Conservation (phyloP, 169 alveolate species). For the Plasmodium inui region DNA sequence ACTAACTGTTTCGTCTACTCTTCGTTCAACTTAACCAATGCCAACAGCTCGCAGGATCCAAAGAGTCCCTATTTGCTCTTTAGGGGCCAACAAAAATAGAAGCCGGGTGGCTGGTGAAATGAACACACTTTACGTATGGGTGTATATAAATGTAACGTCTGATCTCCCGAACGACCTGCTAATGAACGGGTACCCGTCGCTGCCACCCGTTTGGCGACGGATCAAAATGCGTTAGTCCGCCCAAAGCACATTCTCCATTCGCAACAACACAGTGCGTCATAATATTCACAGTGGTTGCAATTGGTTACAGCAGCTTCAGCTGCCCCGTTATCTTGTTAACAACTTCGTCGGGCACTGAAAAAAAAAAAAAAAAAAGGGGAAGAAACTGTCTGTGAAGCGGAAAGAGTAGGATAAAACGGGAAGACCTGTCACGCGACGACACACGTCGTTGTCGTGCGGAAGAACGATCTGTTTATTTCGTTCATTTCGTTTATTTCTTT, state of each 20-base stretch:
- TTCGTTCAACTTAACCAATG: not conserved
- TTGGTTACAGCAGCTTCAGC: constrained; percentile 78
- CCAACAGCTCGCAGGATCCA: not conserved
- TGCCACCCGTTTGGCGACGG: not conserved
- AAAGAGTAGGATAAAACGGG: not conserved
- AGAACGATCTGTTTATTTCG: not conserved
- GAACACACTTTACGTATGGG: not conserved
- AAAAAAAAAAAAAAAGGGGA: constrained; percentile 24
- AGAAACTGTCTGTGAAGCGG: not conserved
- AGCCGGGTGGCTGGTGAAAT: not conserved
- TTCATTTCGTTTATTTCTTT: not conserved
- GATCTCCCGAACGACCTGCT: not conserved
- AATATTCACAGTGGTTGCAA: not conserved
- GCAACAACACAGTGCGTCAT: not conserved
- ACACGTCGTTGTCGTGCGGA: not conserved
- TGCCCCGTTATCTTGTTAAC: constrained; percentile 85
- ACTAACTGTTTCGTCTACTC: not conserved
- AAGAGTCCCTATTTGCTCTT: not conserved
- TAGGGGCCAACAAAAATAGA: not conserved
- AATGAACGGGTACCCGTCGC: not conserved
- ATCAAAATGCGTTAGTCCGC: not conserved
- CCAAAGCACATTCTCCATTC: not conserved
- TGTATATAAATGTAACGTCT: not conserved
- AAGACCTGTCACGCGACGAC: not conserved
- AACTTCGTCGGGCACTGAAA: constrained; percentile 82